Evolutionary conservation across 768 basidiomycete genomes (phyloP).

Genomic region (Boletus eberwhitei): DNA sequence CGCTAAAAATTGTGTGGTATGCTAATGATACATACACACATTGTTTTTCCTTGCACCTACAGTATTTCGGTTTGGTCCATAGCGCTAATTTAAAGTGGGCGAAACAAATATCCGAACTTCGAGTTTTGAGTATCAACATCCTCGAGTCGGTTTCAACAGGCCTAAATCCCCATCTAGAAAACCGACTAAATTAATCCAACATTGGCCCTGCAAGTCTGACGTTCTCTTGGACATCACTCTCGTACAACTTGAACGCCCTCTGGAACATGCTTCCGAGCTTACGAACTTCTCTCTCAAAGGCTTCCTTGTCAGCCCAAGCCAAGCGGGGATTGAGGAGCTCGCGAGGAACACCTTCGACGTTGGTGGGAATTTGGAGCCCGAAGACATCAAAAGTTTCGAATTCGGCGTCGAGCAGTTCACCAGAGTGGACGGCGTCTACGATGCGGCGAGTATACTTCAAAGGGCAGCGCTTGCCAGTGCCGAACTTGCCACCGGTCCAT

Average conservation of each 20-base stretch:
- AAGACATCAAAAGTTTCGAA: conserved; percentile 84
- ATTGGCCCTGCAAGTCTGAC: conserved; percentile 80
- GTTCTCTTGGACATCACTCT: conserved; percentile 76
- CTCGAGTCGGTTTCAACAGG: neutral
- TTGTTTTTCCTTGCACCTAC: neutral
- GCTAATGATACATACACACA: conserved; percentile 9
- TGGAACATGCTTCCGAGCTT: conserved; percentile 93
- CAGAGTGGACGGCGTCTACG: conserved; percentile 95
- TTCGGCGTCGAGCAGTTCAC: conserved; percentile 82
- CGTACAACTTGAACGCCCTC: conserved; percentile 90
- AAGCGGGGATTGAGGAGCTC: conserved; percentile 85
- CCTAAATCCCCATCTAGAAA: neutral
- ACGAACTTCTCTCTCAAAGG: conserved; percentile 82
- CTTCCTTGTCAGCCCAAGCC: conserved; percentile 88
- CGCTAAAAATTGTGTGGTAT: conserved; percentile 14
- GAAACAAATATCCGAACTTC: neutral
- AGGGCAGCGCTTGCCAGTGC: conserved; percentile 90
- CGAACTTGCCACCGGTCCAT: conserved; percentile 94
- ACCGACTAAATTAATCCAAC: conserved; percentile 18
- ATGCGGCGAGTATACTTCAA: conserved; percentile 95
- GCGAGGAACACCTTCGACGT: conserved; percentile 80
- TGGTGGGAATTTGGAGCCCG: conserved; percentile 79
- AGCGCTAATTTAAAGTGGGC: neutral
- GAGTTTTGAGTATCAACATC: neutral
- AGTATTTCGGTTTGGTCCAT: neutral